Percentiles rank a stretch among this genome's conserved stretches.
These are phyloP conservation scores for Magnusiomyces ingens DNA, from an alignment of 1,139 yeast species.

Conservation along the genomic window DNA sequence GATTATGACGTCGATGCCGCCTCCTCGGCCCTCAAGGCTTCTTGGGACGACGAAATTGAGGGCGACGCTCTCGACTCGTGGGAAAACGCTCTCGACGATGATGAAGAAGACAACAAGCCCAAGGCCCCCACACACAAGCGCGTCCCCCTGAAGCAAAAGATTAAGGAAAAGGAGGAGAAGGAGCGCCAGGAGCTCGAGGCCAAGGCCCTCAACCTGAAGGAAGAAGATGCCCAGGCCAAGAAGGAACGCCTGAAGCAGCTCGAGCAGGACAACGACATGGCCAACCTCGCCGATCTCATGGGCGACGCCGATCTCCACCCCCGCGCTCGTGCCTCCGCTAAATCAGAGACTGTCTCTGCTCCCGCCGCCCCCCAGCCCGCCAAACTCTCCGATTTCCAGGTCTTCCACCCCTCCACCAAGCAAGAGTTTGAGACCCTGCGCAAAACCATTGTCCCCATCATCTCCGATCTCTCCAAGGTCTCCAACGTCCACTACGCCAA, in stretches of 20 bases:
- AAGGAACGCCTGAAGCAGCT: constrained; percentile 70
- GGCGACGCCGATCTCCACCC: constrained; percentile 62
- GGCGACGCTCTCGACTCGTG: constrained; percentile 78
- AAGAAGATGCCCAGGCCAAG: constrained; percentile 45
- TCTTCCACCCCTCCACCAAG: constrained; percentile 73
- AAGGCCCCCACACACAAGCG: constrained; percentile 31
- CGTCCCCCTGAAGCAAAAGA: constrained; percentile 31
- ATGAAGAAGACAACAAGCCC: constrained; percentile 31
- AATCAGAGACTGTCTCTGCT: constrained; percentile 72
- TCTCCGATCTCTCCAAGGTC: constrained; percentile 57
- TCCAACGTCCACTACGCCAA: constrained; percentile 55
- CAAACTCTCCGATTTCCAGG: constrained; percentile 35
- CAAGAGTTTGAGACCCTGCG: constrained; percentile 78
- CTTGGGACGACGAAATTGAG: constrained; percentile 75
- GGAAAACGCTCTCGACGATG: constrained; percentile 45
- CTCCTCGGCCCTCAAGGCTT: constrained; percentile 49
- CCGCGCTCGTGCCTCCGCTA: constrained; percentile 30
- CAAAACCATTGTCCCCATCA: constrained; percentile 64
- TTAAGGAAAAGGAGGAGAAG: constrained; percentile 35
- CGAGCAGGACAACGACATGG: constrained; percentile 77
- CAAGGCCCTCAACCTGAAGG: constrained; percentile 32
- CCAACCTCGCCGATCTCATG: constrained; percentile 87
- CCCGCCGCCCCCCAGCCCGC: constrained; percentile 46
- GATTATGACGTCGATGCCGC: constrained; percentile 89
- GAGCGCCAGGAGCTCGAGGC: constrained; percentile 35